Conservation (phyloP, 2,329 filamentous ascomycete genomes). For the Aspergillus pseudoviridinutans region DNA sequence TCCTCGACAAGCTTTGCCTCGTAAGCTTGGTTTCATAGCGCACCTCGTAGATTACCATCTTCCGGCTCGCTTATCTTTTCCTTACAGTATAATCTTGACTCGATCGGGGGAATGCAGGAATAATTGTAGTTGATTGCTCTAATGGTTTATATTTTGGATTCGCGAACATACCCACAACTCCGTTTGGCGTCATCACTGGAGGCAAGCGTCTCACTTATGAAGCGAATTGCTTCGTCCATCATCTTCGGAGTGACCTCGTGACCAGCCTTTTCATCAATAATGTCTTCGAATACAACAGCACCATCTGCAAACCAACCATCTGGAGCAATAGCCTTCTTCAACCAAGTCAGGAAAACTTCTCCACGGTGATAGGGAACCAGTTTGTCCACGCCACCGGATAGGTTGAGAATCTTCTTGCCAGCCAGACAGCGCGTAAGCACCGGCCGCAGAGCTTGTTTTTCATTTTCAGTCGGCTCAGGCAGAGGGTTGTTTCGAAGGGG, state of each 20-base stretch:
- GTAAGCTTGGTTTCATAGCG: neutral
- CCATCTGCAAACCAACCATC: slow-evolving; percentile 49
- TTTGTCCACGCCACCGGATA: slow-evolving; percentile 55
- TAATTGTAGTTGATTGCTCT: neutral
- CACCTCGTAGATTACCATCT: neutral
- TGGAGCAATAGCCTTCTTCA: slow-evolving; percentile 46
- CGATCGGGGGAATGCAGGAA: neutral
- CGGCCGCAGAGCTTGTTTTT: slow-evolving; percentile 42
- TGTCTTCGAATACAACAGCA: slow-evolving; percentile 52
- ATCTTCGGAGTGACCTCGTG: slow-evolving; percentile 58
- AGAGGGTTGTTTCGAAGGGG: slow-evolving; percentile 29
- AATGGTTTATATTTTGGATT: slow-evolving; percentile 30
- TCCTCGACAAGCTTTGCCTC: neutral
- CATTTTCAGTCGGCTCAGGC: slow-evolving; percentile 38
- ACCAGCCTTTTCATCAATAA: slow-evolving; percentile 53
- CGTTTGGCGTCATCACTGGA: slow-evolving; percentile 16
- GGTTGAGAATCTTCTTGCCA: slow-evolving; percentile 52
- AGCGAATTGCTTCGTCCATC: slow-evolving; percentile 53
- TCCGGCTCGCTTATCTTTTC: neutral
- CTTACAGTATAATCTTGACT: neutral
- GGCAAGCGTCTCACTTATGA: slow-evolving; percentile 46
- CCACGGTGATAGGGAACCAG: slow-evolving; percentile 57
- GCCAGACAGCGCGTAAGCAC: slow-evolving; percentile 39
- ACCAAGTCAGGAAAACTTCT: slow-evolving; percentile 53
- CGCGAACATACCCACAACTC: slow-evolving; percentile 28